These are phyloP conservation scores for Pythium chondricola DNA, from an alignment of 352 stramenopile genomes.

Conservation along the genomic window DNA sequence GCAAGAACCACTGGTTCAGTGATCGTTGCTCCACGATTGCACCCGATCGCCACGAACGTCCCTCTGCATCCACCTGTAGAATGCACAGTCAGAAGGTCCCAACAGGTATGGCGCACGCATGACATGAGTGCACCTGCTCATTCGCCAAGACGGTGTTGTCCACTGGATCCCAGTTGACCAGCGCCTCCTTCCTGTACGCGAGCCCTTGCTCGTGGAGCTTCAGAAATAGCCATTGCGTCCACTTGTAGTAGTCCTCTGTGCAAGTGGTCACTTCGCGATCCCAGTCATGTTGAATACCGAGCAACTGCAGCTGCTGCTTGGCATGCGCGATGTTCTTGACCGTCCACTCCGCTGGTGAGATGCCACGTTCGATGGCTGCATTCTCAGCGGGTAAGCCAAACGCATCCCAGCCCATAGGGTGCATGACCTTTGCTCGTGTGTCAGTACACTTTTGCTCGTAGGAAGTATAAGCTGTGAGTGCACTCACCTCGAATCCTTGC, in stretches of 20 bases:
- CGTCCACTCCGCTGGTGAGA: conserved; percentile 95
- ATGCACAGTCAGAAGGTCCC: neutral
- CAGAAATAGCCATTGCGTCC: conserved; percentile 99
- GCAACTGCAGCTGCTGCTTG: conserved; percentile 92
- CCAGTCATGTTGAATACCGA: conserved; percentile 99
- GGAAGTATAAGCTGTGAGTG: neutral
- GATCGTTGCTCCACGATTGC: conserved; percentile 93
- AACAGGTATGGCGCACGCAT: neutral
- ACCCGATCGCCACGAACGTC: conserved; percentile 93
- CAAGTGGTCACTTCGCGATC: conserved; percentile 96
- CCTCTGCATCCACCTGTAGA: conserved; percentile 78
- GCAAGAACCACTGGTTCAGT: conserved; percentile 97
- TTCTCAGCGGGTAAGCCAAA: conserved; percentile 99
- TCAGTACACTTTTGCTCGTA: neutral
- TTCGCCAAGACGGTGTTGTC: conserved; percentile 99
- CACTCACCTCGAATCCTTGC: conserved; percentile 89
- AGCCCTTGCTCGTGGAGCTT: conserved; percentile 96
- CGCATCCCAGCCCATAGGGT: conserved; percentile 99
- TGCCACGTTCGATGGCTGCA: conserved; percentile 96
- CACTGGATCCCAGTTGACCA: conserved; percentile 99
- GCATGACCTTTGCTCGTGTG: conserved; percentile 75
- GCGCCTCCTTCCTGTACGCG: conserved; percentile 92
- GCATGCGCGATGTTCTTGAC: conserved; percentile 96
- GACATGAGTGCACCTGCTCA: conserved; percentile 86
- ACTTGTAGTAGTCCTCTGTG: conserved; percentile 96